Percentiles rank a stretch among this genome's conserved stretches.
These are phyloP conservation scores for Ormosia semicastrata DNA, from an alignment of 306 rosid species.

Conservation along the genomic window DNA sequence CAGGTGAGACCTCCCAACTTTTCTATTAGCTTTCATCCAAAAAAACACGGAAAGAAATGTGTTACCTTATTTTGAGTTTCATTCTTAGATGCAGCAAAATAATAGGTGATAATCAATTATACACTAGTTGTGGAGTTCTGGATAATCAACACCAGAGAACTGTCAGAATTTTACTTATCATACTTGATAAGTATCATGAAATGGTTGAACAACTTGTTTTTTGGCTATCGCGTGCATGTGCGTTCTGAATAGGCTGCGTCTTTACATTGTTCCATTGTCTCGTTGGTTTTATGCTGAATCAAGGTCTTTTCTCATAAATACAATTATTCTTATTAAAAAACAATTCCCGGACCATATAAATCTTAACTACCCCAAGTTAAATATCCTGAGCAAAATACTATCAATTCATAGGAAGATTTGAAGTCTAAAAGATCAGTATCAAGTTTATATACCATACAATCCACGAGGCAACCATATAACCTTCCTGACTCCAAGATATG, in stretches of 20 bases:
- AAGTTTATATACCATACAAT: slow-evolving; percentile 60
- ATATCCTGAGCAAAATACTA: slow-evolving; percentile 6
- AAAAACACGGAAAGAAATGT: background rate
- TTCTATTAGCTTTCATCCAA: slow-evolving; percentile 5
- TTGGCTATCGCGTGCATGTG: background rate
- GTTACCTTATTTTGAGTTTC: background rate
- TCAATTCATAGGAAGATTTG: slow-evolving; percentile 4
- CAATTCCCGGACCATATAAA: background rate
- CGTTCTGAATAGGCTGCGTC: background rate
- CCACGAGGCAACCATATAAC: slow-evolving; percentile 94
- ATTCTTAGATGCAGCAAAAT: background rate
- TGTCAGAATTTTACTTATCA: background rate
- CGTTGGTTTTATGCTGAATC: background rate
- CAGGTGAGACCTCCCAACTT: background rate
- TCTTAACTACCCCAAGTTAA: background rate
- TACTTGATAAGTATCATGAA: slow-evolving; percentile 2
- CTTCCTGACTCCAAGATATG: slow-evolving; percentile 81
- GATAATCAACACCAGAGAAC: background rate
- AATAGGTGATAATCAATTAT: background rate
- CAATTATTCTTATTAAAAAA: background rate
- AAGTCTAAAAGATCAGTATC: slow-evolving; percentile 1
- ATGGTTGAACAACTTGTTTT: slow-evolving; percentile 9
- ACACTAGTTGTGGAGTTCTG: background rate
- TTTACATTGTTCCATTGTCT: background rate
- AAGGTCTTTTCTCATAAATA: background rate